Percentiles rank a stretch among this genome's conserved stretches.
These are phyloP conservation scores for Podospora fimiseda DNA, from an alignment of 495 filamentous ascomycete species.

Conservation along the genomic window DNA sequence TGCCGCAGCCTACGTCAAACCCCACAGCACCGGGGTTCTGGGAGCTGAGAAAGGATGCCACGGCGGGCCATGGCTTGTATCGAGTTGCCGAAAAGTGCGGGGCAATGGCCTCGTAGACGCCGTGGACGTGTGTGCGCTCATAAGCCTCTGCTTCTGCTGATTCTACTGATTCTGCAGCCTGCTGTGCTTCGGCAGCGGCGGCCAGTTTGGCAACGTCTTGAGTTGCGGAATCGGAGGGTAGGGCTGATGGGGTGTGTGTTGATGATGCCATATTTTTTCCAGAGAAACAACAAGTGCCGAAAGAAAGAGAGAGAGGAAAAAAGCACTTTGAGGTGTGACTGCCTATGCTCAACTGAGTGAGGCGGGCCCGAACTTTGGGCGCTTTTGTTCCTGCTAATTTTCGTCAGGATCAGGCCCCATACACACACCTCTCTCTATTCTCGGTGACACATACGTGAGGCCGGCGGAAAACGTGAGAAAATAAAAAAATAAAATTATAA, in stretches of 20 bases:
- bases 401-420: too few species aligned
- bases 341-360: neutral
- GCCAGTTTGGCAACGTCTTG: constrained; percentile 25
- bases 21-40: constrained; percentile 70
- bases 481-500: neutral
- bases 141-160: constrained; percentile 45
- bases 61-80: constrained; percentile 96
- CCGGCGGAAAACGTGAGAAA: neutral
- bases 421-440: too few species aligned
- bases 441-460: neutral
- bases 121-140: constrained; percentile 82
- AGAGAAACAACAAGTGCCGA: neutral
- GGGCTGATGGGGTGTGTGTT: constrained; percentile 14
- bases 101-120: constrained; percentile 91
- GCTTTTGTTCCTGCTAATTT: too few species aligned
- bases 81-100: constrained; percentile 90
- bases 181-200: constrained; percentile 12
- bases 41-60: constrained; percentile 68
- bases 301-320: neutral
- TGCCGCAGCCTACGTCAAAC: constrained; percentile 88
- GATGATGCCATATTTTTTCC: constrained; percentile 7
- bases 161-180: constrained; percentile 12
- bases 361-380: constrained; percentile 5
- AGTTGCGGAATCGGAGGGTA: constrained; percentile 27
- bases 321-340: neutral